Evolutionary conservation across 495 filamentous ascomycete species (phyloP).

Genomic region (Penicillium antarcticum): DNA sequence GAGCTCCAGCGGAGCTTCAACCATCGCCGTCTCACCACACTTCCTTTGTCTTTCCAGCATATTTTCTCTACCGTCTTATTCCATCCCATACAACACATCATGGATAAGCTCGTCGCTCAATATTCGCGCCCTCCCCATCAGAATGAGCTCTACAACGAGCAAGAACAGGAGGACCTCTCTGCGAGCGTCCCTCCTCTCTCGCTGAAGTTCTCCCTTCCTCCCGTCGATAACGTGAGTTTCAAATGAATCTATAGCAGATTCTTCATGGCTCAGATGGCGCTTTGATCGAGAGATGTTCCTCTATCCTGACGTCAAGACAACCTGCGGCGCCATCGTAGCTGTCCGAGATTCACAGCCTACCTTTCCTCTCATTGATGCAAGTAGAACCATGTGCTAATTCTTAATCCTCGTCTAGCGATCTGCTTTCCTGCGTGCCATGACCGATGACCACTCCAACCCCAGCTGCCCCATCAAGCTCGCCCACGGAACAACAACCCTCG

Average conservation of each 20-base stretch:
- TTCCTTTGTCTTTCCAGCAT: slow-evolving; percentile 12
- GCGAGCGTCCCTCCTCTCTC: slow-evolving; percentile 67
- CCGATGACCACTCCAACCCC: slow-evolving; percentile 95
- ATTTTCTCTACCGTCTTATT: slow-evolving; percentile 1
- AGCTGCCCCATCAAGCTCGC: slow-evolving; percentile 98
- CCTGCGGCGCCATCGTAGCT: slow-evolving; percentile 4
- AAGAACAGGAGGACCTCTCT: slow-evolving; percentile 72
- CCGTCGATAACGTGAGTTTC: slow-evolving; percentile 77
- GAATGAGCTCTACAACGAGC: slow-evolving; percentile 65
- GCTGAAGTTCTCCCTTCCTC: slow-evolving; percentile 89
- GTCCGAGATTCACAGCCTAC: neutral
- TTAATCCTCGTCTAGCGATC: slow-evolving; percentile 56
- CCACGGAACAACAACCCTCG: slow-evolving; percentile 97
- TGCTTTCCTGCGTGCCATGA: slow-evolving; percentile 92
- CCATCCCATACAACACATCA: slow-evolving; percentile 37
- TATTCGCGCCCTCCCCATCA: slow-evolving; percentile 76
- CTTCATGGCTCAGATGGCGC: slow-evolving; percentile 1
- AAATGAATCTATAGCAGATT: neutral
- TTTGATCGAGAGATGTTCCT: neutral
- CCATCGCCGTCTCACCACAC: slow-evolving; percentile 22
- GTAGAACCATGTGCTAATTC: neutral
- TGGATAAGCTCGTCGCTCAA: slow-evolving; percentile 91
- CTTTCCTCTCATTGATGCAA: neutral
- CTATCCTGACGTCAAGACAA: slow-evolving; percentile 8
- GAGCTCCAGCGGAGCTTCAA: slow-evolving; percentile 36